These are phyloP conservation scores for Cyberlindnera americana DNA, from an alignment of 805 yeast species.

Conservation along the genomic window DNA sequence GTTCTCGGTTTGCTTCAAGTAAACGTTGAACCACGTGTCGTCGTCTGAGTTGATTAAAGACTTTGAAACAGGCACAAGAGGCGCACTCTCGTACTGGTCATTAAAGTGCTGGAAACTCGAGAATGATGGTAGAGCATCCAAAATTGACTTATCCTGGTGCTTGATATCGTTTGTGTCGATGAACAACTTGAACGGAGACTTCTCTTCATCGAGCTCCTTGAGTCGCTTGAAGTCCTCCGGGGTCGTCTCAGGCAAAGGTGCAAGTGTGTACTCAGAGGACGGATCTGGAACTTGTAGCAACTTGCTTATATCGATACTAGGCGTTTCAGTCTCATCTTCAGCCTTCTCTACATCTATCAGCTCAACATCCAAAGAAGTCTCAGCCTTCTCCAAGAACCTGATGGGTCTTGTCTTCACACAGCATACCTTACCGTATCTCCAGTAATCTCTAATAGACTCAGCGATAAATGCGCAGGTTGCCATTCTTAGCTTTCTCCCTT, in stretches of 20 bases:
- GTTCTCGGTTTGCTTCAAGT: conserved; percentile 47
- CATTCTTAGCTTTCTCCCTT: conserved; percentile 62
- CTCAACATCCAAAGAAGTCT: too few relatives aligned
- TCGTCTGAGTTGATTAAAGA: conserved; percentile 61
- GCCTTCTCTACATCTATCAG: too few relatives aligned
- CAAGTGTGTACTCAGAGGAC: conserved; percentile 24
- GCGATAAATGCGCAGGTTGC: conserved; percentile 71
- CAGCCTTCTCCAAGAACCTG: conserved; percentile 23
- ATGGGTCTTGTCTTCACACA: conserved; percentile 57
- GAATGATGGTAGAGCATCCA: conserved; percentile 33
- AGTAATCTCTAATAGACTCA: conserved; percentile 69
- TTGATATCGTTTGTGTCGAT: conserved; percentile 31
- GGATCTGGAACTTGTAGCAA: conserved; percentile 34
- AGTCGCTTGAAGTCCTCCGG: conserved; percentile 29
- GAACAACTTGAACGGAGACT: conserved; percentile 32
- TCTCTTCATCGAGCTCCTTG: conserved; percentile 4
- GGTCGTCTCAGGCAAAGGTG: conserved; percentile 16
- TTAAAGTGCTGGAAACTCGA: conserved; percentile 29
- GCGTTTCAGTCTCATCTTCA: background rate
- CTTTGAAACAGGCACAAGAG: conserved; percentile 59
- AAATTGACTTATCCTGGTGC: conserved; percentile 32
- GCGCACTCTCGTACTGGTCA: conserved; percentile 27
- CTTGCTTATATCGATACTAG: conserved; percentile 35
- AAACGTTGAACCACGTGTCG: conserved; percentile 58
- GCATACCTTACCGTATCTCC: conserved; percentile 69